A percentile compares a stretch with the other conserved stretches of the same genome.
These are phyloP conservation scores for Rubia occidens DNA, from an alignment of 305 asterid species.

Conservation along the genomic window DNA sequence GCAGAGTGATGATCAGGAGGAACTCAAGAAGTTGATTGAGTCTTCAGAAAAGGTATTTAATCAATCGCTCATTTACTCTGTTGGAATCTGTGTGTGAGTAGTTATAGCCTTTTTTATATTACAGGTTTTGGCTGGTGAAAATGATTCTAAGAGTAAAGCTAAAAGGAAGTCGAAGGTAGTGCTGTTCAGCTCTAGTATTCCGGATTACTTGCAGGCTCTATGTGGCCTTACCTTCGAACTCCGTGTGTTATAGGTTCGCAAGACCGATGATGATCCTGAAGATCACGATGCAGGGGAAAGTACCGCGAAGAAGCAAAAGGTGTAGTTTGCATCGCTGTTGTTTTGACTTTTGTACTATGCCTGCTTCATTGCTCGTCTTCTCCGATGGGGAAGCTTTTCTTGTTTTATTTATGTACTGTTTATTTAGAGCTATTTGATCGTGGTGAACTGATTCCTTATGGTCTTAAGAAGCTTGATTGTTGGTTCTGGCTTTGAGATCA, in stretches of 20 bases:
- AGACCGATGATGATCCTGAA: conserved; percentile 27
- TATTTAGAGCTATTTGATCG: not conserved
- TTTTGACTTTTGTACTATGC: not conserved
- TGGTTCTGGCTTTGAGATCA: not conserved
- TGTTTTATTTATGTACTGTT: not conserved
- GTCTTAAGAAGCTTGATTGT: not conserved
- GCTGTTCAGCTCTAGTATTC: not conserved
- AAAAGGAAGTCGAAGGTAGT: conserved; percentile 12
- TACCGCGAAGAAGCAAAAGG: conserved; percentile 55
- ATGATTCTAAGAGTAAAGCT: conserved; percentile 15
- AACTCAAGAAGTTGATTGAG: conserved; percentile 40
- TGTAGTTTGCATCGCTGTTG: conserved; percentile 14
- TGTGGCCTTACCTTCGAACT: not conserved
- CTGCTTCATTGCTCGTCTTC: not conserved
- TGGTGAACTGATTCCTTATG: not conserved
- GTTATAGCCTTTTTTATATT: not conserved
- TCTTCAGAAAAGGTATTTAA: conserved; percentile 38
- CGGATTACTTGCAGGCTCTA: not conserved
- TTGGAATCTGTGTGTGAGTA: not conserved
- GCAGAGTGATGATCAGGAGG: conserved; percentile 69
- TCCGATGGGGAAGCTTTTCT: not conserved
- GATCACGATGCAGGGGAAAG: conserved; percentile 31
- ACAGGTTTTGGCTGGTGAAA: conserved; percentile 18
- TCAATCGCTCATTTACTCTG: not conserved
- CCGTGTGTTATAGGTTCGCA: conserved; percentile 24